Evolutionary conservation across 306 rosid species (phyloP).

Genomic region (Argentina anserina): DNA sequence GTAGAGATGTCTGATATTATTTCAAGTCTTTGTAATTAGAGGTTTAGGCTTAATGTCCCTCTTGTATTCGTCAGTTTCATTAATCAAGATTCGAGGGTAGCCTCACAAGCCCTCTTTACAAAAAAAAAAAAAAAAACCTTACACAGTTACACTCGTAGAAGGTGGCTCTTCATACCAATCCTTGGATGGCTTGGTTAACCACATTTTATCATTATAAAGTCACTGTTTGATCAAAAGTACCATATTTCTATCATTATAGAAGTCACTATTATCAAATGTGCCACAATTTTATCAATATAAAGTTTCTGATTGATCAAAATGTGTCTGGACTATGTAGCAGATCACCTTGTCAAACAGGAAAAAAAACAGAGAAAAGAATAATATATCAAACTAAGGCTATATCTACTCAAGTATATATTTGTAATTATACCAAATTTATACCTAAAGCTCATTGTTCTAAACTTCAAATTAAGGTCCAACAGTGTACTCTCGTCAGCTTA

Average conservation of each 20-base stretch:
- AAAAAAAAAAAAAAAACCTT: too few relatives aligned
- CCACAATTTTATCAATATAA: background rate
- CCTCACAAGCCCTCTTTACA: too few relatives aligned
- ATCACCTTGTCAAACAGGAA: background rate
- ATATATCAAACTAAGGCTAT: background rate
- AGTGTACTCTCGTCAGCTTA: too few relatives aligned
- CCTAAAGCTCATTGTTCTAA: too few relatives aligned
- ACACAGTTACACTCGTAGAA: too few relatives aligned
- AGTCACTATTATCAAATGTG: too few relatives aligned
- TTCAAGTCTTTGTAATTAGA: too few relatives aligned
- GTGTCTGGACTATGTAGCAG: background rate
- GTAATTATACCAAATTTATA: background rate
- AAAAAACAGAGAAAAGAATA: background rate
- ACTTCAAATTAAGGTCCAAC: too few relatives aligned
- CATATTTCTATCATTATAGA: background rate
- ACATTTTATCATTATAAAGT: background rate
- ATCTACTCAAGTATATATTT: background rate
- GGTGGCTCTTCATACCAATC: constrained; percentile 24
- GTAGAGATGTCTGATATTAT: too few relatives aligned
- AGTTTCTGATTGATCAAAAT: background rate
- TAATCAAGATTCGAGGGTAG: too few relatives aligned
- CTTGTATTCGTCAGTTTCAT: too few relatives aligned
- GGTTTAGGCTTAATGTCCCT: too few relatives aligned
- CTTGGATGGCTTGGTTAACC: constrained; percentile 4
- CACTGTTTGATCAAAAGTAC: background rate